phyloP scores from a whole-genome alignment of 208 protist genomes.

The Porcisia hertigi region DNA sequence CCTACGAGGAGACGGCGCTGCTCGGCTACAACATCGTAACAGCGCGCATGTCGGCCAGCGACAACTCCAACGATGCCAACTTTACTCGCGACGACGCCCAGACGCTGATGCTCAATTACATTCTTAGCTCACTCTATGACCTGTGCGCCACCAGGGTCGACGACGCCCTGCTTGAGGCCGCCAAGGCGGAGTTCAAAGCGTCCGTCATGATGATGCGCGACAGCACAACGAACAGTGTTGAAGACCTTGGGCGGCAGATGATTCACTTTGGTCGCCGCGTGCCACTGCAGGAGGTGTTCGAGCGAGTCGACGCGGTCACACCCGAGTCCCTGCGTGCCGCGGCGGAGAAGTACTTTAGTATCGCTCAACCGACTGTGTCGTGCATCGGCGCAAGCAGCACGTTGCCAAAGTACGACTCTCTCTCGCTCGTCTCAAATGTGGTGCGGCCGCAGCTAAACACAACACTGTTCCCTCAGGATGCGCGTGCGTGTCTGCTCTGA shows the following conservation, averaged over 20 bases:
- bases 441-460: conserved; percentile 49
- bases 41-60: conserved; percentile 42
- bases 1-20: conserved; percentile 89
- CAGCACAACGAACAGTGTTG: conserved; percentile 92
- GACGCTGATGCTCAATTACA: conserved; percentile 69
- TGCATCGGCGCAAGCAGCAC: conserved; percentile 75
- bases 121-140: conserved; percentile 72
- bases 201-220: conserved; percentile 94
- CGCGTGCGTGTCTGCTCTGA: conserved; percentile 25
- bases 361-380: conserved; percentile 63
- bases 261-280: conserved; percentile 91
- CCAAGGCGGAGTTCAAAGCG: conserved; percentile 94
- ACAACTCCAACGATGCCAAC: conserved; percentile 21
- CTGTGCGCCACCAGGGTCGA: conserved; percentile 54
- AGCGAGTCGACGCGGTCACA: conserved; percentile 92
- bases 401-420: conserved; percentile 58
- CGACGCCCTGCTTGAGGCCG: conserved; percentile 88
- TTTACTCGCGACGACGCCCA: conserved; percentile 66
- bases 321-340: conserved; percentile 80
- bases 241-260: conserved; percentile 98
- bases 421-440: conserved; percentile 33
- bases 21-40: conserved; percentile 90
- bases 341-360: conserved; percentile 62
- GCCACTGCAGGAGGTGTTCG: conserved; percentile 91
- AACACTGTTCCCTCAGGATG: conserved; percentile 18